Percentiles rank a stretch among this genome's conserved stretches.
These are phyloP conservation scores for Tuber calosporum DNA, from an alignment of 495 filamentous ascomycete species.

Conservation along the genomic window DNA sequence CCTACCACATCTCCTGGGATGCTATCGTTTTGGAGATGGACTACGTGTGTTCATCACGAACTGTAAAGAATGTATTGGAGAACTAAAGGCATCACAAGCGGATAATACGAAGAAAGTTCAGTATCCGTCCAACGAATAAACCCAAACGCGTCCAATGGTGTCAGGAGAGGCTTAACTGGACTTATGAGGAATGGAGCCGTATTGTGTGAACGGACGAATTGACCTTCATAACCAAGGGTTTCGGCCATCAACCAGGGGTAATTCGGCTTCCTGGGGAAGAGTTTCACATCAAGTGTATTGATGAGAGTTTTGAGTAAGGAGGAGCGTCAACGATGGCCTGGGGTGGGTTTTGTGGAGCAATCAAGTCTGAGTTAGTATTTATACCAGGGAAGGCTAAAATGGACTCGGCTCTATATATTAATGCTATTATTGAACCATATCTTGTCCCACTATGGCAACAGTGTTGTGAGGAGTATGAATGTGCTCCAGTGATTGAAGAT, in stretches of 20 bases:
- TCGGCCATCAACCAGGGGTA: slow-evolving; percentile 11
- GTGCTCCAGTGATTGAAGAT: too few species aligned
- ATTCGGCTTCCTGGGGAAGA: slow-evolving; percentile 14
- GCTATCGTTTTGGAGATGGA: slow-evolving; percentile 9
- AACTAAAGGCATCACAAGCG: slow-evolving; percentile 17
- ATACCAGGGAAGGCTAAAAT: too few species aligned
- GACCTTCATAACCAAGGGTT: slow-evolving; percentile 11
- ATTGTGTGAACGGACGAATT: slow-evolving; percentile 28
- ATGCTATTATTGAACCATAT: too few species aligned
- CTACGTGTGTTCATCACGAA: slow-evolving; percentile 2
- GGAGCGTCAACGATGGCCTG: slow-evolving; percentile 17
- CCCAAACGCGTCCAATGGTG: background rate
- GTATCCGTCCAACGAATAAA: slow-evolving; percentile 5
- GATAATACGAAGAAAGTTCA: slow-evolving; percentile 9
- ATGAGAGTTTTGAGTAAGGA: slow-evolving; percentile 13
- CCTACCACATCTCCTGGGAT: slow-evolving; percentile 7
- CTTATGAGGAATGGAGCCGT: too few species aligned
- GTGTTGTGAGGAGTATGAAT: too few species aligned
- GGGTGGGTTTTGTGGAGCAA: slow-evolving; percentile 18
- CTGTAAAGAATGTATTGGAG: slow-evolving; percentile 8
- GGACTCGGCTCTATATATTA: slow-evolving; percentile 14
- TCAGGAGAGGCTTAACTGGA: too few species aligned
- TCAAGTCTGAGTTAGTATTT: slow-evolving; percentile 18
- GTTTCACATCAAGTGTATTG: slow-evolving; percentile 22
- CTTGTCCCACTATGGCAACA: too few species aligned